Evolutionary conservation across 169 alveolate species (phyloP).

Genomic region (Plasmodium yoelii): DNA sequence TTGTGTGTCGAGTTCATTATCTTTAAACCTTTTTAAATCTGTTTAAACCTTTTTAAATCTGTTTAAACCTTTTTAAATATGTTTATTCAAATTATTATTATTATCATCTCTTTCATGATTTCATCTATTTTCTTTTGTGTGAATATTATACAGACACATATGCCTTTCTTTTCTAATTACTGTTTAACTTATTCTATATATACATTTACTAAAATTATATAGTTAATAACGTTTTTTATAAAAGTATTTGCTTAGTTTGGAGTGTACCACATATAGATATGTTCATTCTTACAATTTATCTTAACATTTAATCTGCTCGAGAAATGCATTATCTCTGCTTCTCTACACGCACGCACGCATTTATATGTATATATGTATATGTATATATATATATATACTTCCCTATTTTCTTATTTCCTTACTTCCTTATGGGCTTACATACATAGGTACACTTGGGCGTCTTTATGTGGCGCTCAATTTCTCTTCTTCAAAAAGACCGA

Average conservation of each 20-base stretch:
- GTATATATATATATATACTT: not conserved
- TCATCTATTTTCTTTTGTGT: not conserved
- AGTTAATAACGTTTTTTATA: too few species aligned
- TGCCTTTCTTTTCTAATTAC: not conserved
- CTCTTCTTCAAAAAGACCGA: too few species aligned
- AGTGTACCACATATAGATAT: not conserved
- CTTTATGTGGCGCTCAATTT: not conserved
- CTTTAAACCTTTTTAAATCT: too few species aligned
- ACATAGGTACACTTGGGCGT: not conserved
- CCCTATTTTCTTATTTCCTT: not conserved
- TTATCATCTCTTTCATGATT: not conserved
- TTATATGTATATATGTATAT: constrained; percentile 4
- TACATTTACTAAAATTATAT: too few species aligned
- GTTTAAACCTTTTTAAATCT: too few species aligned
- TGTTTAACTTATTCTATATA: not conserved
- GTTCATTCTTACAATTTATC: not conserved
- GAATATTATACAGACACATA: not conserved
- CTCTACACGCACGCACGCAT: not conserved
- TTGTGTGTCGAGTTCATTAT: constrained; percentile 20
- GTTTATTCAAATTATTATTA: not conserved
- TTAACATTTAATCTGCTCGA: not conserved
- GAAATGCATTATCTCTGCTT: not conserved
- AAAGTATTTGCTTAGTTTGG: not conserved
- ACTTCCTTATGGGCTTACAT: not conserved
- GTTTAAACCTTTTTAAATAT: not conserved